A percentile compares a stretch with the other conserved stretches of the same genome.
phyloP scores from a whole-genome alignment of 192 early-diverging fungal genomes.

The Funneliformis geosporum region DNA sequence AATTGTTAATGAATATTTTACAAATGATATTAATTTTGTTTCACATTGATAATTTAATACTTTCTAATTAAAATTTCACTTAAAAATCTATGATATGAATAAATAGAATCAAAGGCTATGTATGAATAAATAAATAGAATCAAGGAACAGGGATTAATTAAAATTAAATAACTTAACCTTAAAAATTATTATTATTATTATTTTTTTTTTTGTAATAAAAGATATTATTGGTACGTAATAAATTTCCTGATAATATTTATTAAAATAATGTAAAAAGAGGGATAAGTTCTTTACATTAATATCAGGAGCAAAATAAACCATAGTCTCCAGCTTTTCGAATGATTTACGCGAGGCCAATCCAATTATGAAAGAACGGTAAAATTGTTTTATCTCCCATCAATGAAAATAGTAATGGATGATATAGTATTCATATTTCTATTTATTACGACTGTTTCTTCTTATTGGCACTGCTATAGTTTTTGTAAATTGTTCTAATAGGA shows the following conservation, averaged over 20 bases:
- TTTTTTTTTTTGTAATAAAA: neutral
- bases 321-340: no score
- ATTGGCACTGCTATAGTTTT: neutral
- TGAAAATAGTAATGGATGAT: neutral
- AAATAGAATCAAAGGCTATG: neutral
- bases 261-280: neutral
- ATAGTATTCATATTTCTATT: neutral
- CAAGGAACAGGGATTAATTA: neutral
- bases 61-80: no score
- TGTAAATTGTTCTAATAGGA: constrained; percentile 8
- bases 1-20: neutral
- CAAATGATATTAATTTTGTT: neutral
- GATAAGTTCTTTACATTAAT: neutral
- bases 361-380: no score
- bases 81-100: neutral
- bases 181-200: neutral
- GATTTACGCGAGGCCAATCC: no score
- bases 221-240: neutral
- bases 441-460: constrained; percentile 3
- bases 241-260: neutral
- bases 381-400: neutral
- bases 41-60: no score
- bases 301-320: neutral
- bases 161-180: neutral
- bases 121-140: neutral